Percentiles rank a stretch among this genome's conserved stretches.
These are phyloP conservation scores for Trichoderma parareesei DNA, from an alignment of 495 filamentous ascomycete genomes.

Conservation along the genomic window DNA sequence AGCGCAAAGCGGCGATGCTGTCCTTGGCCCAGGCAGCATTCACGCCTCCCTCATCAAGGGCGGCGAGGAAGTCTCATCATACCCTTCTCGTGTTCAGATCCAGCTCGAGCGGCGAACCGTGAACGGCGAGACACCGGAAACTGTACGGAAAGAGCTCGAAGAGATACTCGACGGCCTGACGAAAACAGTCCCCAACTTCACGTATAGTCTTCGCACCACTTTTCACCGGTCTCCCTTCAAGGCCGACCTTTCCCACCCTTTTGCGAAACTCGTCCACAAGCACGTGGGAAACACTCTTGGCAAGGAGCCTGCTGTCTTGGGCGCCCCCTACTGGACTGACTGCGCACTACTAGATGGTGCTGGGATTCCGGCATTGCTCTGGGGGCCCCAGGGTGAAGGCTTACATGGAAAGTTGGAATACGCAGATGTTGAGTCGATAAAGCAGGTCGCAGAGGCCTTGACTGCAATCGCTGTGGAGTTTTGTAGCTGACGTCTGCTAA, in stretches of 20 bases:
- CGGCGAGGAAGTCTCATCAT: conserved; percentile 41
- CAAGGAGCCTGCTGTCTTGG: conserved; percentile 7
- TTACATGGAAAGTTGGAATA: conserved; percentile 40
- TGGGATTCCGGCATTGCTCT: conserved; percentile 36
- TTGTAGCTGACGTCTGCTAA: not conserved
- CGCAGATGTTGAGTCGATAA: conserved; percentile 28
- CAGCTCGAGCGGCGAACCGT: conserved; percentile 40
- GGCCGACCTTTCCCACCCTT: conserved; percentile 22
- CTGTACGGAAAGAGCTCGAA: conserved; percentile 25
- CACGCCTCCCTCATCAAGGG: conserved; percentile 40
- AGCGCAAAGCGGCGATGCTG: conserved; percentile 20
- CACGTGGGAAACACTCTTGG: conserved; percentile 16
- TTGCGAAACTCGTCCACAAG: conserved; percentile 23
- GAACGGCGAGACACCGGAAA: conserved; percentile 26
- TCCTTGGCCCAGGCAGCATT: conserved; percentile 25
- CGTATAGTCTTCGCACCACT: conserved; percentile 15
- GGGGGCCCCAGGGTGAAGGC: conserved; percentile 34
- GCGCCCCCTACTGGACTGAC: conserved; percentile 36
- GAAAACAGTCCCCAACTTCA: conserved; percentile 15
- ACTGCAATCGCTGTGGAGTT: conserved; percentile 14
- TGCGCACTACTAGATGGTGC: conserved; percentile 31
- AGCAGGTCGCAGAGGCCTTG: conserved; percentile 17
- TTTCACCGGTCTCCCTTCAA: conserved; percentile 17
- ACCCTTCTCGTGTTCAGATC: conserved; percentile 34
- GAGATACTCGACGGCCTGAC: conserved; percentile 14